Evolutionary conservation across 2,329 filamentous ascomycete genomes (phyloP), one percentile per base, ranked within the genome.

Genomic region (Alternaria longipes): DNA sequence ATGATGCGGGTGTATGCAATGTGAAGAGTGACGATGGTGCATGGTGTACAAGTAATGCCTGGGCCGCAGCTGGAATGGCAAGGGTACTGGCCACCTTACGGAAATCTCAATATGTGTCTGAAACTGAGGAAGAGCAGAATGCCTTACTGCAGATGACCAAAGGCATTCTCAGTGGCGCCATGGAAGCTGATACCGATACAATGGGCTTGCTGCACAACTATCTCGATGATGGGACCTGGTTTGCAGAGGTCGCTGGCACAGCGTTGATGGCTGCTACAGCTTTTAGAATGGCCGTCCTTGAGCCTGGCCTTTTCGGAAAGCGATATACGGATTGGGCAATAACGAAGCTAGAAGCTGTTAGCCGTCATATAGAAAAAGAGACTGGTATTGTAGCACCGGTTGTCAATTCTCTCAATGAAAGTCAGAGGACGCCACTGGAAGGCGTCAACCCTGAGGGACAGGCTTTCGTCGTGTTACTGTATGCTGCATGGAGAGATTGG

Each of bases 41-140:
- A 3, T 85, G 82, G 83, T 81, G 79, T 64, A 84, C 81, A 11
- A 81, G 82, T 2, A 85, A 84, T 66, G 84, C 73, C 4, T 84
- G 82, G 82, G 82, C 80, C 5, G 80, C 80, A 0, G 80, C 80
- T 34, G 84, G 84, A 0, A 83, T 84, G 76, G 72, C 77, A 9
- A 76, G 82, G 32, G 82, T 85, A 14, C 68, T 84, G 1, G 81
- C 82, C 7, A 84, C 81, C 9, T 69, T 81, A 11, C 68, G 71
- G 44, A 77, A 78, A 40, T 79, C 78, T 62, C 56, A 42, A 14
- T 67, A 64, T 41, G 52, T 54, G 0, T 20, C 8, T 4, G 20
- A 63, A 18, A 69, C 64, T 18, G 45, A 32, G 18, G 38, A 59
- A 0, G 70, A 78, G 56, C 69, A 76, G 16, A 59, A 42, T 1